Evolutionary conservation across 768 basidiomycete genomes (phyloP).

Genomic region (Cystofilobasidium capitatum): DNA sequence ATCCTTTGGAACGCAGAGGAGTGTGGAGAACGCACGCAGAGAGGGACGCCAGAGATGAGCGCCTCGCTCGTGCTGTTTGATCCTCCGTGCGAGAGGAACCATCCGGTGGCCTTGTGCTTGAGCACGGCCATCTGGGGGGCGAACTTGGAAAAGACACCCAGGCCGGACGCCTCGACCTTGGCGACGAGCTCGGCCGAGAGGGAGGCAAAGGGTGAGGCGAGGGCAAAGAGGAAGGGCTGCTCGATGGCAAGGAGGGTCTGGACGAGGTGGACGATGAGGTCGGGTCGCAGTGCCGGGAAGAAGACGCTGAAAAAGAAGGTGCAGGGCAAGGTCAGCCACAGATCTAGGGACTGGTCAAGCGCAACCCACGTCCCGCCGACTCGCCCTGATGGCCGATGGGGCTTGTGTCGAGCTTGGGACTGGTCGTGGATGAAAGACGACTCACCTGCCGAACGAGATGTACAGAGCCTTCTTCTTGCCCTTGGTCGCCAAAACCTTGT

Average conservation of each 20-base stretch:
- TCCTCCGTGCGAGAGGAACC: slow-evolving; percentile 1
- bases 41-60: slow-evolving; percentile 1
- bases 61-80: background rate
- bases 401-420: no score
- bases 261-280: slow-evolving; percentile 7
- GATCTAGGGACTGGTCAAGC: background rate
- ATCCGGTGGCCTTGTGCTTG: background rate
- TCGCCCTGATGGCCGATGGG: no score
- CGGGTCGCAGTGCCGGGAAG: background rate
- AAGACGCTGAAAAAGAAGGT: background rate
- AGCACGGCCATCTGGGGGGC: slow-evolving; percentile 1
- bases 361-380: background rate
- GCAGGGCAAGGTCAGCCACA: background rate
- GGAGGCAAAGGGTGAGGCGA: background rate
- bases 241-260: slow-evolving; percentile 1
- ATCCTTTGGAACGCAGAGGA: no score
- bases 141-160: background rate
- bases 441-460: slow-evolving; percentile 6
- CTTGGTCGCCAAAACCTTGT: background rate
- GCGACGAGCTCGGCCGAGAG: background rate
- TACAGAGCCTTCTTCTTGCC: background rate
- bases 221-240: slow-evolving; percentile 4
- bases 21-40: no score
- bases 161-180: background rate
- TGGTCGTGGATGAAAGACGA: background rate